Base-by-base conservation (phyloP, 2,329 filamentous ascomycete genomes). In the Ceratocystis huliohia region DNA sequence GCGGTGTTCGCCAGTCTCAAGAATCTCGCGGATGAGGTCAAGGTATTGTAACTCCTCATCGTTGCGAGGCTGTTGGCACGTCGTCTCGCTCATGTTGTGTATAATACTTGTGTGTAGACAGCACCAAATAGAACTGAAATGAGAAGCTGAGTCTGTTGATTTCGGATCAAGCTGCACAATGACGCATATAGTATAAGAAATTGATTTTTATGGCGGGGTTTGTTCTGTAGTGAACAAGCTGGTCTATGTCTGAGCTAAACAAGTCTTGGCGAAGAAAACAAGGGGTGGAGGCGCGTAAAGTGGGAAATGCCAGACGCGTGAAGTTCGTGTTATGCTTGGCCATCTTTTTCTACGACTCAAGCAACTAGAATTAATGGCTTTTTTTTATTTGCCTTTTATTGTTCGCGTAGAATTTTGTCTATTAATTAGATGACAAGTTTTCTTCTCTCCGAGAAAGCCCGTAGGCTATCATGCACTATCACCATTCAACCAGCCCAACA, bases 21-120 rank as follows among this genome's bases (percentile, higher is more conserved):
- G 81, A 72, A 97, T 96, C 70, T 90, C 84, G 70, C 86, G 87
- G 69, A 97, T 91, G 30, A 99, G 82, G 72, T 93, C 83, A 68
- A 99, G 86, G 75, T 99, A 99, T 77, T 97, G 94, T 73, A 91
- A 81, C 78, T 99, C 94, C 79, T 97, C 92, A 73, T 96, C 91
- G 41, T 68, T 68, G 64, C 64, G 64, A 44, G 72, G 72, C 28
- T 70, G 63, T 37, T 67, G 53, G 8, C 68, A 64, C 41, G 69
- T 56, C 7, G 69, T 70, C 45, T 53, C 53, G 22, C 59, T 20
- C 68, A 69, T 69, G 17, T 17, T 57, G 15, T 65, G 22, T 57
- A 41, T 28, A 46, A 37, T 50, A 46, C 5, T 46, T 8, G 22
- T 33, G 7, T 5, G 20, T 37, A 64, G 28, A 41, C 20, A 25